Base-by-base conservation (phyloP, 257 asterid genomes). In the Forsythia viridissima region DNA sequence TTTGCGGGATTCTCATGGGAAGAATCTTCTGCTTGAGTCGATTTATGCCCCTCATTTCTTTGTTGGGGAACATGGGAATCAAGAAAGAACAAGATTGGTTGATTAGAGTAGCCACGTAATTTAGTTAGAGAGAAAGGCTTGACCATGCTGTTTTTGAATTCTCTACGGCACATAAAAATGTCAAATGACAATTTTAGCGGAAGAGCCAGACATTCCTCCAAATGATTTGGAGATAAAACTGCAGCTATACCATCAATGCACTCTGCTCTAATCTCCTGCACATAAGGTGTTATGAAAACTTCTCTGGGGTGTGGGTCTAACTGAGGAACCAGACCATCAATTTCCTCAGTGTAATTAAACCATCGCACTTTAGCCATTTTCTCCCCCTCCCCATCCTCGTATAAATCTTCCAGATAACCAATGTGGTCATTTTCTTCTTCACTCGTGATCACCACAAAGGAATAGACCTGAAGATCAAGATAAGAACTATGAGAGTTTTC, bases 321-420 rank as follows among this genome's bases (percentile, higher is more conserved):
- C 55, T 84, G 73, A 37, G 87, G 88, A 80, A 78, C 68, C 65
- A 72, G 79, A 77, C 81, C 69, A 72, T 80, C 80, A 15, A 89
- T 75, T 67, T 86, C 89, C 83, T 85, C 75, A 18, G 36, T 68
- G 55, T 79, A 77, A 57, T 78, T 66, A 61, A 90, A 83, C 87
- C 81, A 79, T 11, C 86, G 87, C n/a, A 84, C 87, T 75, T 74
- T 72, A 7, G 70, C 89, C 87, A 71, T 86, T 83, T 89, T 92
- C 59, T 76, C 80, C 61, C 80, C 88, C 39, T 79, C 37, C 38
- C 30, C 77, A 70, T 86, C 87, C 87, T 90, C 97, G 1, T 83
- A 92, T 42, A 90, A 36, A 70, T 92, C 97, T 73, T 86, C 85
- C 75, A 90, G 80, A 84, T 90, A 90, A 20, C 85, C 95, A 13